Evolutionary conservation across 768 basidiomycete genomes (phyloP), one percentile per base, ranked within the genome.

Genomic region (Rhodotorula toruloides): DNA sequence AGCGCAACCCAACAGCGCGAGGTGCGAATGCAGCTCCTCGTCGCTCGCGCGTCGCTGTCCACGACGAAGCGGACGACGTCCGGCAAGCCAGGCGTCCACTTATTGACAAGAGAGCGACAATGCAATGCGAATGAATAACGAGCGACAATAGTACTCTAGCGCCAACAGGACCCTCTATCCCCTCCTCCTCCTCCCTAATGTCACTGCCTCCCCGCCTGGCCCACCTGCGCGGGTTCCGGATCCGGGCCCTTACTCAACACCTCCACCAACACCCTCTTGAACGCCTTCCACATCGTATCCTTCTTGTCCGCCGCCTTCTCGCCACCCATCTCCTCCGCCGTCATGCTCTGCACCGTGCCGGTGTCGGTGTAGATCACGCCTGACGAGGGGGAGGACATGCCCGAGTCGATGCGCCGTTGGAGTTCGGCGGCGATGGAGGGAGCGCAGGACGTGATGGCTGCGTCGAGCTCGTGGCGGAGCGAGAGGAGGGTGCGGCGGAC

Each of bases 401-500:
- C 60, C 9, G 17, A 49, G 31, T 50, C 60, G 29, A 70, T 56
- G 0, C 63, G 48, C 21, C 63, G 63, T n/a, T 52, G 52, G 2
- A 70, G 50, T 53, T 70, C 68, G 22, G 19, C 4, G 16, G 58
- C 49, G 31, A 70, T 54, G 21, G 36, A 13, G 17, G 56, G 52
- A 0, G 54, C 27, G 34, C 44, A 54, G 6, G 27, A 8, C 1
- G 32, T 0, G 49, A 67, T 42, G 27, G 50, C 49, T 0, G 77
- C 80, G 64, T 80, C 80, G 17, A 91, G 79, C 78, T 91, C 90
- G 27, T 75, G 77, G 14, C 80, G 79, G 31, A 83, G 81, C 31
- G 80, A 77, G 65, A 87, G 81, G 65, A 86, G 84, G 8, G 83
- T 79, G 53, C 87, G 79, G 27, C 89, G 82, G n/a, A 87, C 89